Evolutionary conservation across 1,139 yeast genomes (phyloP), one percentile per base, ranked within the genome.

Genomic region (Geotrichum carabidarum): DNA sequence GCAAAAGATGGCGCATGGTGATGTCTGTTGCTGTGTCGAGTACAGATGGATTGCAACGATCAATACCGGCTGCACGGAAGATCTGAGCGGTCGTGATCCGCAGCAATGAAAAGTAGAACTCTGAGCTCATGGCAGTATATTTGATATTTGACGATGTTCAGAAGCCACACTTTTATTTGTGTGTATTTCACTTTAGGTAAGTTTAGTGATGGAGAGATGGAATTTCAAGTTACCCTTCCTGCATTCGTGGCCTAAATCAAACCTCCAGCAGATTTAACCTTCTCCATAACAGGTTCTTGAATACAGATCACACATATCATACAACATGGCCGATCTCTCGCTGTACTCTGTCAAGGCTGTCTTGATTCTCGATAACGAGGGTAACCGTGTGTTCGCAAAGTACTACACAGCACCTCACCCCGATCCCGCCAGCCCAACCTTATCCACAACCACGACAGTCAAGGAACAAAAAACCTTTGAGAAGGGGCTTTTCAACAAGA

Each of bases 391-490:
- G 51, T 87, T 80, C 66, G 84, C 96, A 61, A 91, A 91, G 68
- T 94, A 93, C 75, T 93, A 85, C 73, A 76, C 77, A 60, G 79
- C 86, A 42, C 88, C 88, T 31, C 83, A 81, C 62, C 65, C 65
- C 17, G 57, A 60, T 36, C 63, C 64, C 17, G 63, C 65, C 40
- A 71, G 67, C 31, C 62, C 68, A 37, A 59, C 60, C 18, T 62
- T 61, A 27, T 63, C 69, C 53, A 61, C 65, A 52, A 60, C 58
- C 45, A 63, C 63, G 35, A 34, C 48, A 58, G 69, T 71, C 44
- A 80, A 82, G 66, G 83, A 84, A 61, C 97, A 93, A 72, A 73
- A 76, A 59, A 77, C 82, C 53, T 93, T 91, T 69, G 99, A 93
- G 71, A 74, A 80, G 63, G 77, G 80, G 6, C 72, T 93, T 42